Evolutionary conservation across 2,329 filamentous ascomycete genomes (phyloP), one percentile per base, ranked within the genome.

Genomic region (Phoma herbarum): DNA sequence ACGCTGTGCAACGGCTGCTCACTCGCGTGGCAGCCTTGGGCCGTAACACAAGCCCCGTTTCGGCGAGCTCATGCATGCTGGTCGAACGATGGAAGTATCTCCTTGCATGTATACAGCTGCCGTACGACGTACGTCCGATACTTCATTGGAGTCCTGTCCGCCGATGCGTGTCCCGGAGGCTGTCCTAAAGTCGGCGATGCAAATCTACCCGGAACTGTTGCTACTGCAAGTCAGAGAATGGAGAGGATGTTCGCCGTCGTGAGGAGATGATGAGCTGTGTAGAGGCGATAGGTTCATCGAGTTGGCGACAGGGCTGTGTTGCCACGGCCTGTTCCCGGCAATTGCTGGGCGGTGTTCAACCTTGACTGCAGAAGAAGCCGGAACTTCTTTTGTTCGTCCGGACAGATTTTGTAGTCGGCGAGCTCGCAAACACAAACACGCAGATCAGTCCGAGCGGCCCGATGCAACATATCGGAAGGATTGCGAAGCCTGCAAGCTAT

Each of bases 11-110:
- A 59, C 50, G 45, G 41, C 20, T 41, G 49, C 39, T 29, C 18
- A 14, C 50, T 53, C 56, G 47, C 48, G 50, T 59, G 56, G 50
- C 39, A 59, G 31, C 39, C 37, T 23, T 7, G 7, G 3, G 10
- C 29, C 39, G 56, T 59, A 54, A 46, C 56, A 51, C 50, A 51
- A 23, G 31, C 25, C 45, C 35, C 25, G 6, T 14, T 18, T 59
- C 50, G 56, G 45, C 56, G 56, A 59, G 51, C 50, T 46, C 41
- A 54, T 54, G 45, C 56, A 41, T 29, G 20, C 11, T 2, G n/a
- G 42, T 50, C 45, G 33, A 45, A 59, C 12, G 11, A 43, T 52
- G 7, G 20, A 39, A n/a, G 6, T 7, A 33, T 18, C 31, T 35
- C 29, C 45, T 49, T 47, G n/a, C 44, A n/a, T 41, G 20, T 9